Evolutionary conservation across 1,284 basidiomycete species (phyloP), one percentile per base, ranked within the genome.

Genomic region (Leccinum angustisporum): DNA sequence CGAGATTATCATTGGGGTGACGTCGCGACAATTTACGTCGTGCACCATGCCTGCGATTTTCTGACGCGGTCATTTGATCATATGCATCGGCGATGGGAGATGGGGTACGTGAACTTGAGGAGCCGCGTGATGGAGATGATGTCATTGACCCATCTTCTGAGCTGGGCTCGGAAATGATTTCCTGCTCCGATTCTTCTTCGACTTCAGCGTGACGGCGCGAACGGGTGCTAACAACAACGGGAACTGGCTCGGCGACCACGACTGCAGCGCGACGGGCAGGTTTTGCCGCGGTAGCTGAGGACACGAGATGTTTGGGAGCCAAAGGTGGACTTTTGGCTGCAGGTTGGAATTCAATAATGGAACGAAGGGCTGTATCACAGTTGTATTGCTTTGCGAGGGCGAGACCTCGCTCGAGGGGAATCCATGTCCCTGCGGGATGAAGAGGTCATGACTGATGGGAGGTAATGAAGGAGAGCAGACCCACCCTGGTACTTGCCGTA

Each of bases 401-500:
- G 57, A 98, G 80, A 5, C 96, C 96, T 62, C 95, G 83, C 60
- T 97, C 95, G 64, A 97, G 88, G 21, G 97, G 97, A 65, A 99
- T 97, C 97, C 97, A 99, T 40, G 97, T 99, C 18, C 97, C 96
- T 98, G 70, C 27, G 58, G 33, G 27, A n/a, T 10, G 46, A 43
- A 51, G 54, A 46, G n/a, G 27, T 63, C n/a, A 18, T 33, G 40
- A n/a, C 8, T 10, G 48, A 25, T 13, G 36, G n/a, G 25, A 30
- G 8, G 51, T 36, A 8, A 51, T 6, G 51, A 54, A 61, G 10
- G 38, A 62, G 58, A 54, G 25, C 62, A 54, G 27, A 75, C 86
- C 65, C 64, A 96, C 96, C 97, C 84, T 99, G 97, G 76, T 98
- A 99, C 79, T 99, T 99, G 68, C 97, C 97, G 77, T 99, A 99